A percentile compares a stretch with the other conserved stretches of the same genome.
phyloP scores from a whole-genome alignment of 164 flowering plant genomes.

The Magnolia sinica region DNA sequence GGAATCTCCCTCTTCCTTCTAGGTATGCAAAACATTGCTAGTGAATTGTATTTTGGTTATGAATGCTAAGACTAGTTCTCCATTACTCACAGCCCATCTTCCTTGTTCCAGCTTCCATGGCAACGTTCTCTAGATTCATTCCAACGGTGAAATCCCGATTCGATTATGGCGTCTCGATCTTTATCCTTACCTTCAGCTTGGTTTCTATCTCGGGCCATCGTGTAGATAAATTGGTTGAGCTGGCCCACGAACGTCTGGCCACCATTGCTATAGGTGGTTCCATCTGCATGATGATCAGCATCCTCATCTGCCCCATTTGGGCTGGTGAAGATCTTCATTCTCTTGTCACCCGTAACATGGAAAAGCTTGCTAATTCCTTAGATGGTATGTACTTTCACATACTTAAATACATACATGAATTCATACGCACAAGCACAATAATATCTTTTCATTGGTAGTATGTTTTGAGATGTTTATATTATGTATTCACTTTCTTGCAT shows the following conservation, averaged over 20 bases:
- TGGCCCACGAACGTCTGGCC: conserved; percentile 59
- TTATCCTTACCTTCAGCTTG: conserved; percentile 82
- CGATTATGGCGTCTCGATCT: conserved; percentile 71
- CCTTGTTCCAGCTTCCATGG: conserved; percentile 52
- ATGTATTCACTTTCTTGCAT: not conserved
- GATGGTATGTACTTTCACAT: conserved; percentile 41
- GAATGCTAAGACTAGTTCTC: not conserved
- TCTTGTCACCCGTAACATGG: conserved; percentile 51
- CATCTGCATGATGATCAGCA: conserved; percentile 52
- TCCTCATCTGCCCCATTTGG: conserved; percentile 68
- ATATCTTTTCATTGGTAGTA: too few relatives aligned
- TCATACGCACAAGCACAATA: not conserved
- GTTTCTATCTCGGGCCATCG: conserved; percentile 74
- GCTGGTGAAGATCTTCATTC: conserved; percentile 67
- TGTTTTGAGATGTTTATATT: too few relatives aligned
- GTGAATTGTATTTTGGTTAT: not conserved
- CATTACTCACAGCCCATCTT: not conserved
- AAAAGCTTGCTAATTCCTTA: conserved; percentile 62
- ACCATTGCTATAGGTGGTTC: conserved; percentile 66
- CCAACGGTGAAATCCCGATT: conserved; percentile 65
- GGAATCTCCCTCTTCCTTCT: conserved; percentile 57
- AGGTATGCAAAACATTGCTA: conserved; percentile 31
- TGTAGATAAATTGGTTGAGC: conserved; percentile 44
- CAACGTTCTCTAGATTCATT: conserved; percentile 74
- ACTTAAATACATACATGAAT: not conserved